phyloP scores from a whole-genome alignment of 192 early-diverging fungal genomes.

The Cladochytrium replicatum region DNA sequence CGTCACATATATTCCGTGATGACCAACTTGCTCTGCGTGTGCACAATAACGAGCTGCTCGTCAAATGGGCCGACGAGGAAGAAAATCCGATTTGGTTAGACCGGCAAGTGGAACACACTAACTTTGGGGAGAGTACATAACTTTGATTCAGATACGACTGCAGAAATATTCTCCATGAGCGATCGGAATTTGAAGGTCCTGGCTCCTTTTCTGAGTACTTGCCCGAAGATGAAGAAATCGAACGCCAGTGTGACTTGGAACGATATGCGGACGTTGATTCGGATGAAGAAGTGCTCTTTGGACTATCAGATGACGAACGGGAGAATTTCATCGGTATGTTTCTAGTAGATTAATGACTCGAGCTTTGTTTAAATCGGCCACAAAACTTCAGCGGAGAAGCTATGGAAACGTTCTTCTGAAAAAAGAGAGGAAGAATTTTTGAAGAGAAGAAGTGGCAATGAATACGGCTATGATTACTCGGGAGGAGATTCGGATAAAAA shows the following conservation, averaged over 20 bases:
- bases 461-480: conserved; percentile 12
- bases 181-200: conserved; percentile 7
- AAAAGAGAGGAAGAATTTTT: conserved; percentile 7
- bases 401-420: conserved; percentile 14
- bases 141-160: conserved; percentile 46
- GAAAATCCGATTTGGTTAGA: conserved; percentile 26
- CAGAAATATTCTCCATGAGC: conserved; percentile 47
- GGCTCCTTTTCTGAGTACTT: conserved; percentile 5
- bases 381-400: too few relatives aligned
- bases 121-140: background rate
- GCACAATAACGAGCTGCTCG: conserved; percentile 25
- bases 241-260: conserved; percentile 34
- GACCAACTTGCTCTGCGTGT: conserved; percentile 22
- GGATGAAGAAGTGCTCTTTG: conserved; percentile 42
- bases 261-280: conserved; percentile 52
- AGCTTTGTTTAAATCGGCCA: conserved; percentile 1
- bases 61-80: conserved; percentile 31
- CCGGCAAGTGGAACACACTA: conserved; percentile 22
- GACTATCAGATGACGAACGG: conserved; percentile 46
- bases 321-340: conserved; percentile 33
- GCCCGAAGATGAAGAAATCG: conserved; percentile 20
- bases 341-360: background rate
- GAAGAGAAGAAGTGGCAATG: conserved; percentile 10
- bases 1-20: conserved; percentile 32
- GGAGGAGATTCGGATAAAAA: conserved; percentile 2